Conservation (phyloP, 345 rosid species). For the Psidium guajava region DNA sequence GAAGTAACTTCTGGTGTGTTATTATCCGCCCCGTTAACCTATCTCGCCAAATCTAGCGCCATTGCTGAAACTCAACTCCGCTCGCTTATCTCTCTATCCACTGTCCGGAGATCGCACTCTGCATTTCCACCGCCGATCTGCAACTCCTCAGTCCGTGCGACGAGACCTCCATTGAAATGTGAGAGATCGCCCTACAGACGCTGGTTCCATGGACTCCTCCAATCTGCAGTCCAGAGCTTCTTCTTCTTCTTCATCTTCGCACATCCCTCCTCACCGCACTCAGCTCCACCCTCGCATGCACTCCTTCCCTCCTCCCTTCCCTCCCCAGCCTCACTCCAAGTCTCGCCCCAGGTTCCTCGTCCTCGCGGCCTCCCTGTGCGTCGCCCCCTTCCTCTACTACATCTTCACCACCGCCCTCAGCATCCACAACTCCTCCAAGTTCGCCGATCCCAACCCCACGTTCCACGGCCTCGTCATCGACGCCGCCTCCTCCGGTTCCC, state of each 20-base stretch:
- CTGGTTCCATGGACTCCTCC: slow-evolving; percentile 16
- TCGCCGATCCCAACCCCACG: slow-evolving; percentile 11
- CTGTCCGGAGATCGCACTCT: not conserved
- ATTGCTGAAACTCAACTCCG: not conserved
- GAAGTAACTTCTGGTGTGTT: too few relatives aligned
- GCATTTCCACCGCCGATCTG: not conserved
- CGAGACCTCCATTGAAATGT: not conserved
- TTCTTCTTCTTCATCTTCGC: slow-evolving; percentile 4
- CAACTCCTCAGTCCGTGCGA: not conserved
- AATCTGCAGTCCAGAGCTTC: slow-evolving; percentile 17
- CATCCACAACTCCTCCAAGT: slow-evolving; percentile 29
- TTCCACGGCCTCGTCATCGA: slow-evolving; percentile 18
- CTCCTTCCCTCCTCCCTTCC: slow-evolving; percentile 1
- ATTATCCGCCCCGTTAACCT: too few relatives aligned
- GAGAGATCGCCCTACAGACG: not conserved
- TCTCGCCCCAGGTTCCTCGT: slow-evolving; percentile 10
- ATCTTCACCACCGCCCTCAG: slow-evolving; percentile 24
- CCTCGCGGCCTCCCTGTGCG: slow-evolving; percentile 14
- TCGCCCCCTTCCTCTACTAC: slow-evolving; percentile 25
- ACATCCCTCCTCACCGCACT: slow-evolving; percentile 41
- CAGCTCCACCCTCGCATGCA: slow-evolving; percentile 47
- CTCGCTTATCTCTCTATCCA: not conserved
- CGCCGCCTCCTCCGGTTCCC: slow-evolving; percentile 7
- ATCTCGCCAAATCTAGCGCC: not conserved
- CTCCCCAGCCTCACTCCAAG: not conserved